Conservation (phyloP, 177 flowering plant species). For the Tripterygium wilfordii region DNA sequence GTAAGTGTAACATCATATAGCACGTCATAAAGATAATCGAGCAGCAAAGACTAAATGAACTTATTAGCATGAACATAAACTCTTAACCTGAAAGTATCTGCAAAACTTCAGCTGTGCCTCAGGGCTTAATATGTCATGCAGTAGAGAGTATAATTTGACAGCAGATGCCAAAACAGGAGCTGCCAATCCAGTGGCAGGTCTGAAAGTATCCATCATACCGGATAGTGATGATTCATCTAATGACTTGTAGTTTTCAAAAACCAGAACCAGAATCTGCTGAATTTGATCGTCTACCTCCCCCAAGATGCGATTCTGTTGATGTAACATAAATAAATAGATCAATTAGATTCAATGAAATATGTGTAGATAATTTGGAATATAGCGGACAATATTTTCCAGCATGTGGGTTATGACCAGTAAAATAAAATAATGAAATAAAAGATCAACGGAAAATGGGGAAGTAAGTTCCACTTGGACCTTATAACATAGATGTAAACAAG, state of each 20-base stretch:
- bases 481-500: no score
- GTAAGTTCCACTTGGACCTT: no score
- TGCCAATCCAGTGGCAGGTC: constrained; percentile 70
- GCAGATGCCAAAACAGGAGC: constrained; percentile 88
- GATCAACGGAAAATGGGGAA: no score
- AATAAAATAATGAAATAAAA: no score
- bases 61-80: neutral
- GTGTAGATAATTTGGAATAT: neutral
- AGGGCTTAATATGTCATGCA: constrained; percentile 73
- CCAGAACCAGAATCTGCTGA: constrained; percentile 69
- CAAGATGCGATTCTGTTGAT: constrained; percentile 78
- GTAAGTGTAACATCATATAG: neutral
- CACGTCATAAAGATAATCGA: no score
- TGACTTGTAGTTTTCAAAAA: constrained; percentile 90
- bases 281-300: constrained; percentile 82
- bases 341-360: constrained; percentile 11
- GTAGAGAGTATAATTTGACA: constrained; percentile 72
- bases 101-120: constrained; percentile 72
- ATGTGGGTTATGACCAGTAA: no score
- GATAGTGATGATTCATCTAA: constrained; percentile 74
- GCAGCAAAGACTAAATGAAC: constrained; percentile 1
- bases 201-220: constrained; percentile 65
- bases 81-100: constrained; percentile 77
- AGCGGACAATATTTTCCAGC: no score
- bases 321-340: no score